Evolutionary conservation across 768 basidiomycete species (phyloP), one percentile per base, ranked within the genome.

Genomic region (Termitomyces sp.): DNA sequence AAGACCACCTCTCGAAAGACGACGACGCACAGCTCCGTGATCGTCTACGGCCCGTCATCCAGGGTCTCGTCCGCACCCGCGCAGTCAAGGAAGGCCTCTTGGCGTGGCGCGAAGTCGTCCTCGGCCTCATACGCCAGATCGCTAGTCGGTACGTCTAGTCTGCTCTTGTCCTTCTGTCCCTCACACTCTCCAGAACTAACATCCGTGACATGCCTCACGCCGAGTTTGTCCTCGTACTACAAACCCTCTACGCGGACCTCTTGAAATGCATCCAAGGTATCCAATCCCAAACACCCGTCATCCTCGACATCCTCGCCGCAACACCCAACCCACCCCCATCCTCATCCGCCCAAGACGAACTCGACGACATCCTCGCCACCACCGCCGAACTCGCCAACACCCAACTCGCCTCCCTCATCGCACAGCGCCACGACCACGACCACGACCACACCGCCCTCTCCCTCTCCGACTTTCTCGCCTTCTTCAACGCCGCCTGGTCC

Each of bases 401-500:
- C 9, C 83, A 91, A 30, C 84, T 84, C 1, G 89, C 93, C 20
- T 90, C 88, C 69, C 79, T 95, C n/a, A 74, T 98, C 43, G 77
- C 82, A 44, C 75, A 85, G 7, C 85, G 96, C 32, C 79, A 87
- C 14, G 93, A 88, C 63, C 92, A 96, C 70, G 80, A n/a, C n/a
- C n/a, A 96, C 62, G 86, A 88, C 63, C 92, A 96, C 70, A 80
- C 89, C 0, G 74, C 80, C 13, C 80, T 98, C 26, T 77, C 84
- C 26, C 73, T 98, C 36, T 74, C 79, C 4, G 84, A 87, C 48
- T 98, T 98, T 74, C 75, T 92, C 36, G 80, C 77, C 12, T 78
- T 98, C 58, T 96, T 95, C 78, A 87, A 88, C 56, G 81, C 84
- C 64, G 87, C 90, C 1, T 98, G 96, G 96, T 73, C 80, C 28